Evolutionary conservation across 179 eudicot genomes (phyloP), one percentile per base, ranked within the genome.

Genomic region (Gypsophila paniculata): DNA sequence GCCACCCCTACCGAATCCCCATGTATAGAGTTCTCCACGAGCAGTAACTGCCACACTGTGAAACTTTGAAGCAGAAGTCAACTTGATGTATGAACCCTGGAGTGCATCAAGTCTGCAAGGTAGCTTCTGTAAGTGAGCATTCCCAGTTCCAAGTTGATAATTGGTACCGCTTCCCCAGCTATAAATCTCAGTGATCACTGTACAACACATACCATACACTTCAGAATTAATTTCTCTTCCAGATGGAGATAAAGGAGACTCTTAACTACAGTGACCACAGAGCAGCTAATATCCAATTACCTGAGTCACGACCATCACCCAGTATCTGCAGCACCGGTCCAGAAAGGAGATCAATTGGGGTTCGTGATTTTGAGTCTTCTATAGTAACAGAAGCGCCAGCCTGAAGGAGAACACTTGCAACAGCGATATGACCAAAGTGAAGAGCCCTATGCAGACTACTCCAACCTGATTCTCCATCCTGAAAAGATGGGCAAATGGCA

Each of bases 381-480:
- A 90, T 57, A 23, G 82, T 77, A 69, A 82, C 72, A 15, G 93
- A 92, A 72, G 96, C 98, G 71, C 96, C 96, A 81, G 83, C 77
- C 76, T 92, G 91, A 64, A 95, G 83, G 32, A 95, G 95, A 44
- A 86, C 71, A 82, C 96, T 79, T 72, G 98, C 99, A 75, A 95
- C 91, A 49, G 99, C 91, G 61, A 92, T 84, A 83, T 95, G 98
- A 67, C 99, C 98, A 81, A 92, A 95, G 75, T 92, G 96, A 67
- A 95, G 84, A 49, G 99, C 96, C 78, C 99, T 81, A 78, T 95
- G 99, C 75, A 95, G 99, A 78, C 96, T 92, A 75, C 93, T 92
- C 98, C 99, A 92, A 55, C 99, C 98, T 12, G 99, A 92, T 82
- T 95, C 99, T 68, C 99, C 99, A 82, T 95, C 99, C 99, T 95